Base-by-base conservation (phyloP, 805 yeast species). In the Candida ortonii region DNA sequence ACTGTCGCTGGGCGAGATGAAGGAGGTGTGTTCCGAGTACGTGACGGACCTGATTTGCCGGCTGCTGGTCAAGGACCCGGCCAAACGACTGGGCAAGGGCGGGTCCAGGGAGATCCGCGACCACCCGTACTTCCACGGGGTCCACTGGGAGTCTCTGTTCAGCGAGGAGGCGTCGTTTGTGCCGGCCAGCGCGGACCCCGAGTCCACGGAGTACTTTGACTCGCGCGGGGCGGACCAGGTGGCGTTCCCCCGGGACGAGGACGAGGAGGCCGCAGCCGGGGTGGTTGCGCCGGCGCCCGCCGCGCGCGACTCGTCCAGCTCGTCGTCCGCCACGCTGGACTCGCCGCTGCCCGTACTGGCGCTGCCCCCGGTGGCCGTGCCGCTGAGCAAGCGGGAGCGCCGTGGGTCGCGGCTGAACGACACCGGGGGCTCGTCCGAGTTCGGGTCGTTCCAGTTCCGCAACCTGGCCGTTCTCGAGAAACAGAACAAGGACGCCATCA, bases 401-500 rank as follows among this genome's bases (percentile, higher is more conserved):
- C 67, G 93, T 31, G 77, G 86, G 3, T 76, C 85, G 43, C 72
- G 85, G 46, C 58, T 86, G 41, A 54, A 47, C 34, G 82, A 81
- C 33, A 90, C 83, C 37, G 71, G 82, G 3, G 64, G 67, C 16
- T 65, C 69, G 6, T 65, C 75, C 6, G 90, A 90, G 50, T 93
- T 93, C 71, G 99, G 99, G 0, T 81, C 93, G 4, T 93, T 93
- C 59, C 81, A 85, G 39, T 93, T 85, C 62, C 71, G 96, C 46
- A 93, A 93, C 55, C 64, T 93, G 43, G 80, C 90, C 4, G 93
- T 93, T 5, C 70, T 94, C 36, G 97, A 93, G 49, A 84, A 84
- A 50, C 97, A 96, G 7, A 93, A 93, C 54, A 87, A 86, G 53
- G 97, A 89, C 61, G 89, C 84, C 10, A 87, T 93, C 44, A 84